phyloP scores from a whole-genome alignment of 2,329 filamentous ascomycete genomes.

The Golovinomyces cichoracearum region DNA sequence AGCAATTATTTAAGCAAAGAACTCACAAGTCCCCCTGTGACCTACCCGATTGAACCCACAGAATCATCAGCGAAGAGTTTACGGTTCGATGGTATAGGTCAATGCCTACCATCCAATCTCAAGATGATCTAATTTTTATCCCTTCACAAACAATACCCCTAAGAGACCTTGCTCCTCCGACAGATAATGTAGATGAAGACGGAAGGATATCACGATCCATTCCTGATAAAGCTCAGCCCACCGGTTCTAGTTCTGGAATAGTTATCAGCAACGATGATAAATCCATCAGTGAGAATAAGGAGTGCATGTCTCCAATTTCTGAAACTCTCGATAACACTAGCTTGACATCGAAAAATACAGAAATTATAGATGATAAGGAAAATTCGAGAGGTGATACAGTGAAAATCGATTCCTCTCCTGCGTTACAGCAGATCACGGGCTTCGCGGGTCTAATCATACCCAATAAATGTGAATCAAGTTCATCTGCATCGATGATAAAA shows the following conservation, averaged over 20 bases:
- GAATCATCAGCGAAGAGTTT: neutral
- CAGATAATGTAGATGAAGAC: slow-evolving; percentile 11
- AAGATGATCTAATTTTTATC: slow-evolving; percentile 19
- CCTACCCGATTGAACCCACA: neutral
- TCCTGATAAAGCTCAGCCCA: neutral
- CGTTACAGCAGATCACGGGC: slow-evolving; percentile 14
- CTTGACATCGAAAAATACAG: too few species aligned
- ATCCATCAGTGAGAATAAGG: too few species aligned
- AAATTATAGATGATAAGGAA: too few species aligned
- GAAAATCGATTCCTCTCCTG: slow-evolving; percentile 9
- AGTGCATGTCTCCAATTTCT: too few species aligned
- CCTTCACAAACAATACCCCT: slow-evolving; percentile 42
- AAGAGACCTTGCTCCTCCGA: slow-evolving; percentile 26
- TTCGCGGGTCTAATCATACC: slow-evolving; percentile 15
- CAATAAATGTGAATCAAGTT: slow-evolving; percentile 13
- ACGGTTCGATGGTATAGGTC: slow-evolving; percentile 7
- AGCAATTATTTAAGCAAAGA: too few species aligned
- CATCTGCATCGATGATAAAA: neutral
- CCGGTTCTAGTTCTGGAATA: too few species aligned
- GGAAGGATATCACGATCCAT: neutral
- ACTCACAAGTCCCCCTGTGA: neutral
- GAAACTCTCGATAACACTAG: too few species aligned
- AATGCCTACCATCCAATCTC: slow-evolving; percentile 25
- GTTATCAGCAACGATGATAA: too few species aligned
- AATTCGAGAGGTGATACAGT: too few species aligned